These are phyloP conservation scores for Bassia scoparia DNA, from an alignment of 148 eudicot species.

Conservation along the genomic window DNA sequence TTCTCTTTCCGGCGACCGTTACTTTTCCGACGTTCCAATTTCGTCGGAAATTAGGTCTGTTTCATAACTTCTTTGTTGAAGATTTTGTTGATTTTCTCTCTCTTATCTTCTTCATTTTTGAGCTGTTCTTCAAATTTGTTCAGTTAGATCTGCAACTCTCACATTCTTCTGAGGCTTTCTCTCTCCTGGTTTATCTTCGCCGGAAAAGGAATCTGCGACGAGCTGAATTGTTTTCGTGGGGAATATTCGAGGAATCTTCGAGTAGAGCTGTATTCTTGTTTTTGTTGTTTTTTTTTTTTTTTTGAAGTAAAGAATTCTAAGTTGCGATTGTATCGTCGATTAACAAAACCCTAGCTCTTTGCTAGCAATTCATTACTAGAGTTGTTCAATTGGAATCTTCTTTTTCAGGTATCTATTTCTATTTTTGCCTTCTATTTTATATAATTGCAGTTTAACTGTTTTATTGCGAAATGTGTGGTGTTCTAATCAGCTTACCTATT, in stretches of 20 bases:
- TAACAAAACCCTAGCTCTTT: constrained; percentile 4
- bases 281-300: neutral
- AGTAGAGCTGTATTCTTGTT: neutral
- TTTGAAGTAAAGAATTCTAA: neutral
- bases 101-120: neutral
- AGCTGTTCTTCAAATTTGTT: neutral
- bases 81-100: neutral
- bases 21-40: neutral
- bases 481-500: neutral
- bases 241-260: constrained; percentile 3
- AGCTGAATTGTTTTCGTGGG: neutral
- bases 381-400: neutral
- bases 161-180: neutral
- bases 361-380: neutral
- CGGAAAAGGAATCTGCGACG: constrained; percentile 21
- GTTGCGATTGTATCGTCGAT: neutral
- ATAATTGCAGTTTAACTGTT: neutral
- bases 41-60: neutral
- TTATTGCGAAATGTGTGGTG: constrained; percentile 5
- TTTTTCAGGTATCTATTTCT: neutral
- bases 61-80: neutral
- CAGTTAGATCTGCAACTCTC: constrained; percentile 1
- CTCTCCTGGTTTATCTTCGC: neutral
- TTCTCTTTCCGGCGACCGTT: constrained; percentile 11
- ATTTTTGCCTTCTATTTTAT: neutral